phyloP scores from a whole-genome alignment of 202 grass and related monocot species.

The Setaria italica region DNA sequence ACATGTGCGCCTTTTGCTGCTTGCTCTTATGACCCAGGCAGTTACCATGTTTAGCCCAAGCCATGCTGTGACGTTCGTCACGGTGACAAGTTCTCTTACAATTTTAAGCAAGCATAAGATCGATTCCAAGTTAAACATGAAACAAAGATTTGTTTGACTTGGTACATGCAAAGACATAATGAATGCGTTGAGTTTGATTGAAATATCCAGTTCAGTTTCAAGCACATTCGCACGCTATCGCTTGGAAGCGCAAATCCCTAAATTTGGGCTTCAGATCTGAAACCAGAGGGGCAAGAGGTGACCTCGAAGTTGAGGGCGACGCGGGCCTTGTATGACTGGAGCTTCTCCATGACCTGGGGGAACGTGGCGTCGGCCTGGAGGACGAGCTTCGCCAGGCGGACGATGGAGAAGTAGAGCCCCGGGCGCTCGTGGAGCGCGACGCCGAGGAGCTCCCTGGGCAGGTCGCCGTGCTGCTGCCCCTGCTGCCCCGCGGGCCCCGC shows the following conservation, averaged over 20 bases:
- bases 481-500: neutral
- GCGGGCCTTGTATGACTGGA: conserved; percentile 87
- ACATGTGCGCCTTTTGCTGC: neutral
- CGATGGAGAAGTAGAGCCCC: conserved; percentile 75
- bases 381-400: conserved; percentile 66
- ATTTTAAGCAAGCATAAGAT: neutral
- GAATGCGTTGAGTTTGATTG: neutral
- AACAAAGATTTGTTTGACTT: conserved; percentile 1
- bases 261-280: neutral
- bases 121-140: conserved; percentile 1
- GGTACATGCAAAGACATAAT: neutral
- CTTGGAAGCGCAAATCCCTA: conserved; percentile 18
- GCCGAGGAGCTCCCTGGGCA: conserved; percentile 82
- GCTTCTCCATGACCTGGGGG: conserved; percentile 90
- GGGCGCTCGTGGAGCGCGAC: conserved; percentile 81
- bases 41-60: neutral
- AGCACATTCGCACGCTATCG: neutral
- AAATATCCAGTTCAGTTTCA: neutral
- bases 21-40: neutral
- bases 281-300: neutral
- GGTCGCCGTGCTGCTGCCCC: conserved; percentile 46
- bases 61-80: neutral
- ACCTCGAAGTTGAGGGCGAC: conserved; percentile 91
- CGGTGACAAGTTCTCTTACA: neutral
- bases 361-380: conserved; percentile 70